phyloP scores from a whole-genome alignment of 805 yeast genomes.

The Saturnispora dispora region DNA sequence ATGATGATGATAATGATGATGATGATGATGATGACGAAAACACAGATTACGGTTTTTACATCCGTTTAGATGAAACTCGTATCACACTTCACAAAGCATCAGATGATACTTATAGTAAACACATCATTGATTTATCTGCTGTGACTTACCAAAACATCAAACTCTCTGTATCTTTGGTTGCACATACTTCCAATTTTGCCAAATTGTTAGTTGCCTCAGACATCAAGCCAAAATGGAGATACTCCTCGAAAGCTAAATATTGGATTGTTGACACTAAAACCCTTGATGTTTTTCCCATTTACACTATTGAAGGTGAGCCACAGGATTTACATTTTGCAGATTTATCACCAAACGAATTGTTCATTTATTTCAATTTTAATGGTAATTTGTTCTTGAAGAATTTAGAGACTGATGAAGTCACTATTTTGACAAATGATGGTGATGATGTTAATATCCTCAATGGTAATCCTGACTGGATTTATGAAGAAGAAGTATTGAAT shows the following conservation, averaged over 20 bases:
- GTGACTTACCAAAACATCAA: constrained; percentile 36
- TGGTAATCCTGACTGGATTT: constrained; percentile 78
- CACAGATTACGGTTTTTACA: constrained; percentile 38
- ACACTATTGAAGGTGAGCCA: constrained; percentile 16
- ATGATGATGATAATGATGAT: neutral
- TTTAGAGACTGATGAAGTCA: constrained; percentile 19
- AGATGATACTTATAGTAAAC: constrained; percentile 23
- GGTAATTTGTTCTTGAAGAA: constrained; percentile 47
- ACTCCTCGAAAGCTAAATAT: constrained; percentile 52
- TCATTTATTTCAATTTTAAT: constrained; percentile 46
- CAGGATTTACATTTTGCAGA: constrained; percentile 41
- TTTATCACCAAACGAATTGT: constrained; percentile 55
- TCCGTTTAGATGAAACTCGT: constrained; percentile 14
- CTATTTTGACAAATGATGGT: constrained; percentile 44
- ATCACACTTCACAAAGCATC: constrained; percentile 19
- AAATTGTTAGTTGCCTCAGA: constrained; percentile 52
- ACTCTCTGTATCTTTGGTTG: constrained; percentile 32
- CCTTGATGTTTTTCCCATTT: constrained; percentile 18
- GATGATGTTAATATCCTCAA: constrained; percentile 38
- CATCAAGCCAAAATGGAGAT: constrained; percentile 47
- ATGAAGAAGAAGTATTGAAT: constrained; percentile 68
- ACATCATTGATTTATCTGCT: constrained; percentile 24
- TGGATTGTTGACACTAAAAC: constrained; percentile 49
- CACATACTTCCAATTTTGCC: constrained; percentile 37
- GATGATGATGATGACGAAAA: neutral